Evolutionary conservation across 768 basidiomycete species (phyloP).

Genomic region (Fistulinella prunicolor): DNA sequence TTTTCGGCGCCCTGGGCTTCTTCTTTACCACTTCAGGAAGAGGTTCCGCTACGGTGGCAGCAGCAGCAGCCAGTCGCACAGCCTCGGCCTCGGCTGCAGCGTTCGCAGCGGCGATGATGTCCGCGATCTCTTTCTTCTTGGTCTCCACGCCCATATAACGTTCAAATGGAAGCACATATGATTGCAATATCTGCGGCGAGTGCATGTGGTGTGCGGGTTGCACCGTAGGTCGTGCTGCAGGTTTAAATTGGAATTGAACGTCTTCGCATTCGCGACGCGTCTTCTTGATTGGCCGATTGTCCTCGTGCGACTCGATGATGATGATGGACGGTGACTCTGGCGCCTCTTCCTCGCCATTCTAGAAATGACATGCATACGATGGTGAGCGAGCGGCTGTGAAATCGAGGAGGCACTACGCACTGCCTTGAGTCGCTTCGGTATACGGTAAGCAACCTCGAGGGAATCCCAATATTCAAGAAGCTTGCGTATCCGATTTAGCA

Average conservation of each 20-base stretch:
- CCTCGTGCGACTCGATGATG: constrained; percentile 23
- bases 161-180: too few relatives aligned
- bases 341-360: constrained; percentile 34
- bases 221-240: background rate
- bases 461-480: constrained; percentile 78
- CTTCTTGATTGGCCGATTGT: constrained; percentile 32
- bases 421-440: constrained; percentile 67
- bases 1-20: constrained; percentile 34
- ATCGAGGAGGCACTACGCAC: constrained; percentile 24
- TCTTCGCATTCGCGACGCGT: constrained; percentile 29
- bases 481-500: constrained; percentile 35
- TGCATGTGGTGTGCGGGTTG: background rate
- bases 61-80: constrained; percentile 28
- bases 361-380: background rate
- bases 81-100: constrained; percentile 35
- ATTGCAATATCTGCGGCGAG: too few relatives aligned
- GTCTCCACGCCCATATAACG: too few relatives aligned
- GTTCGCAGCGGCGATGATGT: constrained; percentile 41
- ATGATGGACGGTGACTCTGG: constrained; percentile 17
- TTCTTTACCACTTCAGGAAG: constrained; percentile 19
- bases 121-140: constrained; percentile 34
- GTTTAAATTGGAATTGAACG: constrained; percentile 23
- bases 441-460: constrained; percentile 77
- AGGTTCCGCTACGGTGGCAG: constrained; percentile 13
- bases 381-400: background rate